A percentile compares a stretch with the other conserved stretches of the same genome.
These are phyloP conservation scores for Uncinocarpus reesii DNA, from an alignment of 2,329 filamentous ascomycete species.

Conservation along the genomic window DNA sequence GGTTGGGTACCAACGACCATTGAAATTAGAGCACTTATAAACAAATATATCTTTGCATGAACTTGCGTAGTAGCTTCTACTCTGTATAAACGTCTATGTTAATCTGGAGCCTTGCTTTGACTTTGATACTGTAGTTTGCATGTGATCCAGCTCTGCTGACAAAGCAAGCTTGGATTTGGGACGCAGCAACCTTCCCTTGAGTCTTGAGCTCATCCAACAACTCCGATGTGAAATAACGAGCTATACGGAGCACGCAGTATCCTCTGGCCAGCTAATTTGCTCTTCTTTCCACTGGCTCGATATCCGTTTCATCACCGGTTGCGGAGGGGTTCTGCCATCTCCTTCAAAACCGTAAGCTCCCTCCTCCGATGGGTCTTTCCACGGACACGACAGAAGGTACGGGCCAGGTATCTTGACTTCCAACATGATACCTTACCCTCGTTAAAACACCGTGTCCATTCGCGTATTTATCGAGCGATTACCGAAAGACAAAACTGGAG, in stretches of 20 bases:
- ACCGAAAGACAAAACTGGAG: slow-evolving; percentile 50
- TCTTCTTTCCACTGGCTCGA: slow-evolving; percentile 11
- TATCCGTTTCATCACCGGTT: slow-evolving; percentile 5
- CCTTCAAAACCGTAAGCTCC: slow-evolving; percentile 1
- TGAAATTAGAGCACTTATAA: too few species aligned
- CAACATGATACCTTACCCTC: slow-evolving; percentile 64
- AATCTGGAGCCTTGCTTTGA: too few species aligned
- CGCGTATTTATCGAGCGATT: slow-evolving; percentile 64
- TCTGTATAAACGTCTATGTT: too few species aligned
- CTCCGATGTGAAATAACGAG: too few species aligned
- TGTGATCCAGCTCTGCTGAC: neutral
- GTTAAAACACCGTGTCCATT: slow-evolving; percentile 59
- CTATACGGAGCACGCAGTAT: too few species aligned
- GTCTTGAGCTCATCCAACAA: too few species aligned
- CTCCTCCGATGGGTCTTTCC: slow-evolving; percentile 53
- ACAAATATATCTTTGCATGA: too few species aligned
- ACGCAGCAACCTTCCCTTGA: neutral
- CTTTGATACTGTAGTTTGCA: too few species aligned
- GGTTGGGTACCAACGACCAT: neutral
- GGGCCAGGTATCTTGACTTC: slow-evolving; percentile 57
- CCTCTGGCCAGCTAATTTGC: too few species aligned
- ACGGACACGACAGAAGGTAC: slow-evolving; percentile 52
- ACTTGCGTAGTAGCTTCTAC: too few species aligned
- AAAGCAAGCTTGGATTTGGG: neutral
- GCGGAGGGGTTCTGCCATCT: slow-evolving; percentile 4